Percentiles rank a stretch among this genome's conserved stretches.
Conservation (phyloP, 306 rosid species). For the Fragaria vesca region DNA sequence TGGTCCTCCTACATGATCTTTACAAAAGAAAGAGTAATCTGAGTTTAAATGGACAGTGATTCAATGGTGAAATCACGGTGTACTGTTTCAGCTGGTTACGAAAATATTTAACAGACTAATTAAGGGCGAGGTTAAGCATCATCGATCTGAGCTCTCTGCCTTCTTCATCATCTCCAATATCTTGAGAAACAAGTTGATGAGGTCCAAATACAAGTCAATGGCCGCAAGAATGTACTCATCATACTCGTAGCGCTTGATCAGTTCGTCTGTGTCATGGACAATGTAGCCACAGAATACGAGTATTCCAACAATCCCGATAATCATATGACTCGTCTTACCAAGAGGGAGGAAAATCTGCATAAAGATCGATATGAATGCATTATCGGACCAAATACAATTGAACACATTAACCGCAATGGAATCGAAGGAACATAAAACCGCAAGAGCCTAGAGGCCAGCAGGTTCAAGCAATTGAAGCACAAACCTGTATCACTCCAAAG, state of each 20-base stretch:
- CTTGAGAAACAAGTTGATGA: conserved; percentile 43
- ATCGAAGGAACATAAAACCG: not conserved
- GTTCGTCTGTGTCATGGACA: conserved; percentile 39
- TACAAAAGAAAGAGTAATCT: no score
- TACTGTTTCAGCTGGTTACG: not conserved
- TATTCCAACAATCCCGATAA: conserved; percentile 37
- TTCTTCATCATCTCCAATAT: conserved; percentile 10
- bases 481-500: conserved; percentile 49
- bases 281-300: conserved; percentile 58
- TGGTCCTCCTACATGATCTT: no score
- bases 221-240: conserved; percentile 62
- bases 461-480: no score
- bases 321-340: conserved; percentile 40
- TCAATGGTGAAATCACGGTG: no score
- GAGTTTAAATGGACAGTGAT: no score
- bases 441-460: not conserved
- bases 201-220: conserved; percentile 45
- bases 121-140: not conserved
- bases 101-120: not conserved
- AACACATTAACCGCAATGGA: not conserved
- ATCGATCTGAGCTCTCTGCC: not conserved
- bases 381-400: not conserved
- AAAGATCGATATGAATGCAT: not conserved
- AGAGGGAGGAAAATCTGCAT: conserved; percentile 40
- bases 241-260: conserved; percentile 42